Evolutionary conservation across 2,329 filamentous ascomycete species (phyloP).

Genomic region (Paecilomyces sp.): DNA sequence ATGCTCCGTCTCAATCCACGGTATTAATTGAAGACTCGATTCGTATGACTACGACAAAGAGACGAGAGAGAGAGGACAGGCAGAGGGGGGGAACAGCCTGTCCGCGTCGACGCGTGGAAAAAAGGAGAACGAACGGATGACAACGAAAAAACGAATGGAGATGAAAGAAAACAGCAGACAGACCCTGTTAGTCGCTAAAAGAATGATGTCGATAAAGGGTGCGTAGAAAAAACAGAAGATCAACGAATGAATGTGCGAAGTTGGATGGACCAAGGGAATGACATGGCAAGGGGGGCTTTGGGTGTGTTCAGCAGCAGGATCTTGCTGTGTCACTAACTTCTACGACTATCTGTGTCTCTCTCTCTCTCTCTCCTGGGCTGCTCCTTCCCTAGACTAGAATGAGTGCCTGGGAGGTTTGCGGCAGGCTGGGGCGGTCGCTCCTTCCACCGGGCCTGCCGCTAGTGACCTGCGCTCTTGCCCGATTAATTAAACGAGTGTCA

Average conservation of each 20-base stretch:
- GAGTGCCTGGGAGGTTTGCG: too few relatives aligned
- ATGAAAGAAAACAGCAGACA: slow-evolving; percentile 3
- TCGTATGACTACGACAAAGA: slow-evolving; percentile 2
- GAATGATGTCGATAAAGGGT: not conserved
- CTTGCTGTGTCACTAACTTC: not conserved
- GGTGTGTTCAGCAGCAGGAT: not conserved
- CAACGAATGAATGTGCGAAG: slow-evolving; percentile 24
- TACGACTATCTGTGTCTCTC: too few relatives aligned
- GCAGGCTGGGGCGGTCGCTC: too few relatives aligned
- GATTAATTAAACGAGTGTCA: too few relatives aligned
- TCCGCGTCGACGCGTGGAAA: slow-evolving; percentile 1
- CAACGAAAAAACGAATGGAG: slow-evolving; percentile 9
- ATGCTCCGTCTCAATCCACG: slow-evolving; percentile 3
- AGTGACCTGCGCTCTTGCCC: too few relatives aligned
- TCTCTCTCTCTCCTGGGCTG: too few relatives aligned
- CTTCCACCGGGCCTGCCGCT: too few relatives aligned
- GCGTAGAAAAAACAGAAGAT: slow-evolving; percentile 9
- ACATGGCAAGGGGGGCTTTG: slow-evolving; percentile 15
- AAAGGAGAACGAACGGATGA: slow-evolving; percentile 7
- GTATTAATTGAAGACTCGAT: not conserved
- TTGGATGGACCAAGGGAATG: slow-evolving; percentile 18
- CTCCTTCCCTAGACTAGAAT: too few relatives aligned
- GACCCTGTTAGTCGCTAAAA: slow-evolving; percentile 4
- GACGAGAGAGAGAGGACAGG: not conserved
- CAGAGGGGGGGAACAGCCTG: not conserved